These are phyloP conservation scores for Pseudoperonospora humuli DNA, from an alignment of 352 stramenopile species.

Conservation along the genomic window DNA sequence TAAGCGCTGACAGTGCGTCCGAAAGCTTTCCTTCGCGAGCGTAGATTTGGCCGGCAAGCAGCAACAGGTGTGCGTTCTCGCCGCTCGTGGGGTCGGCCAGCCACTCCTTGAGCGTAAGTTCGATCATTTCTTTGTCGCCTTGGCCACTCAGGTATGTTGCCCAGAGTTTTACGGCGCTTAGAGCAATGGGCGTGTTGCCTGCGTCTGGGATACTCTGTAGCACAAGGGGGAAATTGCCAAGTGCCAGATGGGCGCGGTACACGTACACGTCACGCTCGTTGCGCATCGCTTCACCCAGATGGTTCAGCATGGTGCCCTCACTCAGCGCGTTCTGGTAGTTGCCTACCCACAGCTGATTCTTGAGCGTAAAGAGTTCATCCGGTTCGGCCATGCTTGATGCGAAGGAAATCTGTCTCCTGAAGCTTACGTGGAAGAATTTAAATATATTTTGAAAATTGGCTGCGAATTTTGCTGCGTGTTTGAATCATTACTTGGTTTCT, in stretches of 20 bases:
- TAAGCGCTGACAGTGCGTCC: slow-evolving; percentile 91
- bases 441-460: no score
- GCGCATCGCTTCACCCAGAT: slow-evolving; percentile 81
- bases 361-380: slow-evolving; percentile 97
- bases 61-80: slow-evolving; percentile 88
- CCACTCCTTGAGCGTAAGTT: slow-evolving; percentile 88
- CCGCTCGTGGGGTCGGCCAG: slow-evolving; percentile 68
- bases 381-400: slow-evolving; percentile 88
- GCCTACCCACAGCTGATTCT: slow-evolving; percentile 95
- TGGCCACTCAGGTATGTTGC: slow-evolving; percentile 72
- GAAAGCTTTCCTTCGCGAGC: slow-evolving; percentile 87
- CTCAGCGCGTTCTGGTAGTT: slow-evolving; percentile 94
- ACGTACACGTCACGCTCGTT: slow-evolving; percentile 93
- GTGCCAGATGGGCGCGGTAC: slow-evolving; percentile 83
- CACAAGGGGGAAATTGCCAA: slow-evolving; percentile 88
- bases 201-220: slow-evolving; percentile 76
- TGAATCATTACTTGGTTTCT: no score
- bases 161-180: slow-evolving; percentile 83
- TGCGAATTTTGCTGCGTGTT: no score
- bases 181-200: slow-evolving; percentile 54
- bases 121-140: slow-evolving; percentile 81
- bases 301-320: slow-evolving; percentile 85
- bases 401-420: no score
- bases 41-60: slow-evolving; percentile 92
- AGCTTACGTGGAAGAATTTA: no score